phyloP scores from a whole-genome alignment of 768 basidiomycete species.

The Lentinula raphanica region DNA sequence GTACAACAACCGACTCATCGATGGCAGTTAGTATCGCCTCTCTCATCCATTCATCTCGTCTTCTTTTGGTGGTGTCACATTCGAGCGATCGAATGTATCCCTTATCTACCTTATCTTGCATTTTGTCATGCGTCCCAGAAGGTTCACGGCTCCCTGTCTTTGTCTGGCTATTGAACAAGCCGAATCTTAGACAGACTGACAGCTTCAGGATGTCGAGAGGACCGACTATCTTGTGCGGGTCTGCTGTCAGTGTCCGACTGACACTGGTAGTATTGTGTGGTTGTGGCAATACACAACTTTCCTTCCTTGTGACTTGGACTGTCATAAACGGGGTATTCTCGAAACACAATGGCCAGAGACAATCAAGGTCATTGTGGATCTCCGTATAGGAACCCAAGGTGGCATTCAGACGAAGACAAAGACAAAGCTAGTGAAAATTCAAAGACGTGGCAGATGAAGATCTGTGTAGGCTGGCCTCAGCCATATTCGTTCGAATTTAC shows the following conservation, averaged over 20 bases:
- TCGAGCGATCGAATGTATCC: constrained; percentile 9
- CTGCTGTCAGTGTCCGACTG: not conserved
- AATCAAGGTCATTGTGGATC: no score
- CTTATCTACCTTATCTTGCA: constrained; percentile 7
- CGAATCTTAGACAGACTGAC: not conserved
- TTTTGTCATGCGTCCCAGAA: constrained; percentile 28
- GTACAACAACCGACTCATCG: constrained; percentile 99
- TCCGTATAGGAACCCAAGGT: no score
- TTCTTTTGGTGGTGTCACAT: constrained; percentile 26
- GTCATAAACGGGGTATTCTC: not conserved
- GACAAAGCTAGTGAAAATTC: constrained; percentile 29
- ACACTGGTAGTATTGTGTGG: not conserved
- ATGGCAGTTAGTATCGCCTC: constrained; percentile 98
- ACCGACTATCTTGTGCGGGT: not conserved
- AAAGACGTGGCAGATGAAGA: constrained; percentile 23
- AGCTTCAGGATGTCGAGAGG: not conserved
- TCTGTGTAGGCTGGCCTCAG: constrained; percentile 12
- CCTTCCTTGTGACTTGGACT: not conserved
- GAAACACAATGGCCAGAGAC: no score
- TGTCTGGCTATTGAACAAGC: constrained; percentile 15
- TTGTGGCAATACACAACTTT: no score
- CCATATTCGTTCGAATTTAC: constrained; percentile 35
- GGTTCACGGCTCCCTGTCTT: constrained; percentile 42
- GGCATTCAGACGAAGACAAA: no score
- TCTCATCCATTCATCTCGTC: constrained; percentile 34